Percentiles rank a stretch among this genome's conserved stretches.
These are phyloP conservation scores for Chlamydomonas sp. DNA, from an alignment of 139 green algal genomes.

Conservation along the genomic window DNA sequence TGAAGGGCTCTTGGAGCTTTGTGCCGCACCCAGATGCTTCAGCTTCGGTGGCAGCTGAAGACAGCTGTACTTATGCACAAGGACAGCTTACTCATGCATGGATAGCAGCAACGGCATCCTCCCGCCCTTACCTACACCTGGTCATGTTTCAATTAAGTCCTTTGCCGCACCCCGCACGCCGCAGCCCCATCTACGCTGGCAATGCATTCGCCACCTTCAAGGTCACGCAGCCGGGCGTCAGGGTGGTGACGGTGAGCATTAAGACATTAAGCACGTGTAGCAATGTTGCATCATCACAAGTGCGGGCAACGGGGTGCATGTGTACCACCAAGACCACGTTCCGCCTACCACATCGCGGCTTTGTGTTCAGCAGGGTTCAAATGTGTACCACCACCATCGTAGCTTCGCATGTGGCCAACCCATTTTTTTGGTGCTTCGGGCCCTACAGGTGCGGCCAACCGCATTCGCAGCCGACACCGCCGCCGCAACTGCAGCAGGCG, in stretches of 20 bases:
- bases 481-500: not conserved
- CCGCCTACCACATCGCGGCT: no score
- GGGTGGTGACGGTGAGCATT: conserved; percentile 76
- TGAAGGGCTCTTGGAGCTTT: no score
- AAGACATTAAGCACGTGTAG: not conserved
- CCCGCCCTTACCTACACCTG: not conserved
- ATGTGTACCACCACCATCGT: no score
- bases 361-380: no score
- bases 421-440: not conserved
- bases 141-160: not conserved
- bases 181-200: conserved; percentile 90
- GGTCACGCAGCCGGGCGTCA: conserved; percentile 33
- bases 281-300: no score
- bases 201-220: conserved; percentile 88
- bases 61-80: no score
- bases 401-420: no score
- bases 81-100: no score
- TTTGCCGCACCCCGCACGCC: not conserved
- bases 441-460: conserved; percentile 72
- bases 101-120: no score
- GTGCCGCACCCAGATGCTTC: no score
- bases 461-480: conserved; percentile 62
- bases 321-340: not conserved
- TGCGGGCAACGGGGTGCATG: not conserved
- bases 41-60: no score